Base-by-base conservation (phyloP, 305 asterid genomes). In the Fraxinus paxiana region DNA sequence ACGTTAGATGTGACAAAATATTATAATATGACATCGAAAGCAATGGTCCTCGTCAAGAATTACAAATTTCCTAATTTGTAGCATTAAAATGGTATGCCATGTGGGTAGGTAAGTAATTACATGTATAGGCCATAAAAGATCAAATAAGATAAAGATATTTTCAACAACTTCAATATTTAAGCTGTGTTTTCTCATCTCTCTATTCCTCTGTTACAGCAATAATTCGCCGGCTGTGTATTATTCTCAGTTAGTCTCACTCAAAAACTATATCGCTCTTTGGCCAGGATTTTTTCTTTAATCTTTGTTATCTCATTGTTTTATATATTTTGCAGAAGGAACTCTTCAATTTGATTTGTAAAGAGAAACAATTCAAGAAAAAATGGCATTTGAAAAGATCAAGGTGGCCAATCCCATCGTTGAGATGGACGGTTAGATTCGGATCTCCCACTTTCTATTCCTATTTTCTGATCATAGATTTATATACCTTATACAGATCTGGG, bases 361-460 rank as follows among this genome's bases (percentile, higher is more conserved):
- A 0, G 0, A 43, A 18, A 30, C 67, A 59, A 15, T 33, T 9
- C 5, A 33, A 76, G 13, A 12, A 30, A 46, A 76, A n/a, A 94
- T 94, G 98, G 95, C 88, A 15, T 83, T 88, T 84, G 89, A 92
- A 13, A 94, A 93, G 98, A 94, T 93, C 90, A 92, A 92, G 89
- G 98, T 94, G 81, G 89, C 88, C 88, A 94, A 90, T 80, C 98
- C 98, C 92, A 92, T 94, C 89, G 98, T 94, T 31, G 98, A 94
- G 90, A 94, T 93, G 98, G 98, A 94, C 80, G 98, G 98, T 93
- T 37, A 91, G 98, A 87, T 85, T 86, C 87, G 73, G 89, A 85
- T 85, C 85, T 67, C 83, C 72, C 79, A 41, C 35, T 73, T 67
- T 59, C 15, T 10, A 1, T 17, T 61, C 34, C 6, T 33, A 35